These are phyloP conservation scores for Cylindrotheca fusiformis DNA, from an alignment of 108 stramenopile species.

Conservation along the genomic window DNA sequence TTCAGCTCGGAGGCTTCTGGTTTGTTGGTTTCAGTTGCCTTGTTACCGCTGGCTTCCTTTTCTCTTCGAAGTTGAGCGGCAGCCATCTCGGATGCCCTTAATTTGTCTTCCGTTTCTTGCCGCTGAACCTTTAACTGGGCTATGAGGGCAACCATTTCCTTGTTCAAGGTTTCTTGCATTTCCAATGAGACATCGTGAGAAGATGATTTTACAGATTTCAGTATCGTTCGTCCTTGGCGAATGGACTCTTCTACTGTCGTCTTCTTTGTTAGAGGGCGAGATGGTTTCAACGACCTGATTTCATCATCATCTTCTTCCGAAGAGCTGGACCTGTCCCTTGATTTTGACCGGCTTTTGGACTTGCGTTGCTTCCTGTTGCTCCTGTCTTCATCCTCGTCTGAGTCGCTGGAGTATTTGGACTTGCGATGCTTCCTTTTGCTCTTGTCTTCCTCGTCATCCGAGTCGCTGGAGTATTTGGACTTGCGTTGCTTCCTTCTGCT, in stretches of 20 bases:
- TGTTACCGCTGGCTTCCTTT: slow-evolving; percentile 1
- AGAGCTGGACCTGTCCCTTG: background rate
- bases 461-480: too few relatives aligned
- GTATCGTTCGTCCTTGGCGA: slow-evolving; percentile 9
- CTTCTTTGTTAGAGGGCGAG: background rate
- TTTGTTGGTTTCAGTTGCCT: slow-evolving; percentile 5
- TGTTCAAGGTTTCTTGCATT: slow-evolving; percentile 10
- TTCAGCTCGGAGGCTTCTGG: slow-evolving; percentile 6
- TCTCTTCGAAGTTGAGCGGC: slow-evolving; percentile 5
- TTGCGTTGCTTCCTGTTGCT: background rate
- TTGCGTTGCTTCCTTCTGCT: too few relatives aligned
- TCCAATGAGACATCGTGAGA: slow-evolving; percentile 4
- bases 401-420: background rate
- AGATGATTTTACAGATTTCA: slow-evolving; percentile 1
- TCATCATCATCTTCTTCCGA: slow-evolving; percentile 3
- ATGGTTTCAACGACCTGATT: background rate
- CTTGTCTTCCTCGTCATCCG: too few relatives aligned
- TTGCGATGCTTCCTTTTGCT: background rate
- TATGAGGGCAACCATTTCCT: slow-evolving; percentile 3
- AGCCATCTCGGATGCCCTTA: slow-evolving; percentile 5
- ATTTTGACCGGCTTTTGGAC: background rate
- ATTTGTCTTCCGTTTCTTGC: slow-evolving; percentile 6
- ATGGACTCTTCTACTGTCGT: slow-evolving; percentile 10
- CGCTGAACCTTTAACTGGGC: slow-evolving; percentile 11
- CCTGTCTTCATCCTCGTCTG: background rate